Base-by-base conservation (phyloP, 2,329 filamentous ascomycete species). In the Orbilia javanica region DNA sequence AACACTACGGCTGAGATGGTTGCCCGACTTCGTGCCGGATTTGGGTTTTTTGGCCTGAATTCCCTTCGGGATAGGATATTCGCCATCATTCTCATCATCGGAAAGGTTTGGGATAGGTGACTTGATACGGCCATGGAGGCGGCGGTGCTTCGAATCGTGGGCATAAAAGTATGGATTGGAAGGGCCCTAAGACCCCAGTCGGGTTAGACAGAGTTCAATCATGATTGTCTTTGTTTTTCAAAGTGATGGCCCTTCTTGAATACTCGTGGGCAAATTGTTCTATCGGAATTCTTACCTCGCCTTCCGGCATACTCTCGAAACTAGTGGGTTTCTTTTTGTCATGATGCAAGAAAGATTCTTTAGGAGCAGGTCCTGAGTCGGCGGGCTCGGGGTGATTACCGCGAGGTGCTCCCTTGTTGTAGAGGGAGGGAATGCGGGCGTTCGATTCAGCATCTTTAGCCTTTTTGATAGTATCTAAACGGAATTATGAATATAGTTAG, bases 381-480 rank as follows among this genome's bases (percentile, higher is more conserved):
- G 18, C 4, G 7, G 42, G 3, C n/a, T 20, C 11, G 13, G 42
- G 6, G n/a, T 64, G 15, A 2, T 34, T 13, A 42, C 10, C 34
- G 4, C 6, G 10, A 31, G 15, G 7, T 27, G 10, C 22, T 31
- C 18, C 29, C 44, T n/a, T 15, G 11, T 5, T 31, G 25, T 20
- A 18, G 10, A 39, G 36, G 15, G 65, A 48, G 18, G 52, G 13
- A 18, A 36, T 15, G 6, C 46, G 1, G 25, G n/a, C 4, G 8
- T n/a, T 36, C 27, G 48, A 20, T 15, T 55, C 27, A 3, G n/a
- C 48, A 18, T 27, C 15, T 44, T 29, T 46, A 6, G 42, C n/a
- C 25, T 60, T 69, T n/a, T 69, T 20, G 25, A 46, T 22, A 60
- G 8, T 34, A 27, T 60, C 52, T 69, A 25, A n/a, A n/a, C n/a